Conservation (phyloP, 2,329 filamentous ascomycete genomes). For the Claviceps humidiphila region DNA sequence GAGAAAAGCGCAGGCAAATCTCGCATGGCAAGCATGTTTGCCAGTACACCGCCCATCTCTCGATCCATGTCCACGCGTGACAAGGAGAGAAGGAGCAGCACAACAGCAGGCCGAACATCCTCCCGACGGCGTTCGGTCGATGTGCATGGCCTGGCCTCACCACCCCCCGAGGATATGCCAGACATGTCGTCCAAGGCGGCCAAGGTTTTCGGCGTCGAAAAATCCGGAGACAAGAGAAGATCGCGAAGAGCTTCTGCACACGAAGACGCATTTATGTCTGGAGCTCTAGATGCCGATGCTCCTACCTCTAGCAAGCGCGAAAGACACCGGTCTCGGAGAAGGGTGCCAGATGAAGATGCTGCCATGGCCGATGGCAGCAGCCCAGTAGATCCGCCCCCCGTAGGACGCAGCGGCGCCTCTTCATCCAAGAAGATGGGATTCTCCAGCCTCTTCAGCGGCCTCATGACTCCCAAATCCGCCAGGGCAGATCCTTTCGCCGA, state of each 20-base stretch:
- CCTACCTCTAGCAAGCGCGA: conserved; percentile 15
- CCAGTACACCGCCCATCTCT: conserved; percentile 49
- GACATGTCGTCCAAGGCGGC: conserved; percentile 64
- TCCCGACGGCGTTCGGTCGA: conserved; percentile 60
- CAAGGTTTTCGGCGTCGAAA: conserved; percentile 53
- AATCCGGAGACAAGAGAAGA: conserved; percentile 28
- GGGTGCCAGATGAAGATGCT: conserved; percentile 24
- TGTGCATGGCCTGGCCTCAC: conserved; percentile 51
- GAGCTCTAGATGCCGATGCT: conserved; percentile 25
- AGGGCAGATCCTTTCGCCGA: conserved; percentile 36
- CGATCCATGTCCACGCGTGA: conserved; percentile 58
- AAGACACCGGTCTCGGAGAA: conserved; percentile 20
- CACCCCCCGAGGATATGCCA: conserved; percentile 55
- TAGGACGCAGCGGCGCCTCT: conserved; percentile 16
- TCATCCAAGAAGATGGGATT: conserved; percentile 40
- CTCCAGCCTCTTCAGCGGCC: conserved; percentile 48
- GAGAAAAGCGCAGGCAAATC: conserved; percentile 39
- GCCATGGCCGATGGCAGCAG: conserved; percentile 23
- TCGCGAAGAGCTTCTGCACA: conserved; percentile 33
- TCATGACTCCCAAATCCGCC: conserved; percentile 33
- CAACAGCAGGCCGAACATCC: conserved; percentile 43
- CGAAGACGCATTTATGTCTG: conserved; percentile 38
- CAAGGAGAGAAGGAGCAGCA: conserved; percentile 30
- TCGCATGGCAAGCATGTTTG: conserved; percentile 49
- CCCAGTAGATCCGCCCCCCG: conserved; percentile 20